These are phyloP conservation scores for Wickerhamiella nectarea DNA, from an alignment of 805 yeast genomes.

Conservation along the genomic window DNA sequence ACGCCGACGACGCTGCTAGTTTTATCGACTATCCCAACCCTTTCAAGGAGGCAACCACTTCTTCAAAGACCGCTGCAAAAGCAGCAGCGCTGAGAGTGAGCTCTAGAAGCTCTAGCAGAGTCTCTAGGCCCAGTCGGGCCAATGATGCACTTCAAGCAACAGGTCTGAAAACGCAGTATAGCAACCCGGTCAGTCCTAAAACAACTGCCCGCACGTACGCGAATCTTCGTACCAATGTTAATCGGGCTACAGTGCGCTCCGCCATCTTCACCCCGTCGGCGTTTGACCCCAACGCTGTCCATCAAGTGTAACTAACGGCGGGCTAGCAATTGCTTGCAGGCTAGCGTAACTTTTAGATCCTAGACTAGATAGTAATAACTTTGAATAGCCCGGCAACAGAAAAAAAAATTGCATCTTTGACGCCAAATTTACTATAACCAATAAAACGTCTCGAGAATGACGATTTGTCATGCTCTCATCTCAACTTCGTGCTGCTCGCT, in stretches of 20 bases:
- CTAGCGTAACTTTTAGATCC: too few relatives aligned
- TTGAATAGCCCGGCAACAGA: too few relatives aligned
- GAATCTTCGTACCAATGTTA: too few relatives aligned
- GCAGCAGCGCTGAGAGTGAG: neutral
- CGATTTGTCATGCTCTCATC: constrained; percentile 9
- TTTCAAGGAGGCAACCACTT: constrained; percentile 1
- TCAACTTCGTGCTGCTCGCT: constrained; percentile 3
- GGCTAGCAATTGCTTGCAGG: too few relatives aligned
- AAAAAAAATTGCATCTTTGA: neutral
- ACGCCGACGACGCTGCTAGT: neutral
- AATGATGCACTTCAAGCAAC: too few relatives aligned
- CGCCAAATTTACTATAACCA: constrained; percentile 1
- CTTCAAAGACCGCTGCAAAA: too few relatives aligned
- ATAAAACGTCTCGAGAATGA: neutral
- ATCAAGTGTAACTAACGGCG: neutral
- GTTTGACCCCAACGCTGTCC: constrained; percentile 1
- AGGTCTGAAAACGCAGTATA: neutral
- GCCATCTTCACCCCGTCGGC: constrained; percentile 1
- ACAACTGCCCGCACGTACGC: neutral
- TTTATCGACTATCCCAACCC: constrained; percentile 7
- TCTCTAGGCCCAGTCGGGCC: too few relatives aligned
- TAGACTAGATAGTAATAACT: too few relatives aligned
- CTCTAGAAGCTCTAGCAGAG: too few relatives aligned
- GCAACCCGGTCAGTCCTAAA: neutral
- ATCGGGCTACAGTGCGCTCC: neutral